Percentiles rank a stretch among this genome's conserved stretches.
phyloP scores from a whole-genome alignment of 495 filamentous ascomycete species.

The Aspergillus sclerotioniger region DNA sequence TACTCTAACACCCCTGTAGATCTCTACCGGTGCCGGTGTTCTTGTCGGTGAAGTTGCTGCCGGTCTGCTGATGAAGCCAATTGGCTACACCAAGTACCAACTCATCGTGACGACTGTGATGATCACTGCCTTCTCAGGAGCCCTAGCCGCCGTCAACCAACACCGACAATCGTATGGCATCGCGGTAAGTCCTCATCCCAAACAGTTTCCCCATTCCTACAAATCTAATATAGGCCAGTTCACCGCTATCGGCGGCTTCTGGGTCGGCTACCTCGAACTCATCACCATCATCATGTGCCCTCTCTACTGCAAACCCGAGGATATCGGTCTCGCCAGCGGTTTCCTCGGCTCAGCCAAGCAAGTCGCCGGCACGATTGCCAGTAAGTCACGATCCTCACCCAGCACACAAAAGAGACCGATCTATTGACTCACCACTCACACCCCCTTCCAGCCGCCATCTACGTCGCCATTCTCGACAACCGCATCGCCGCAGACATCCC shows the following conservation, averaged over 20 bases:
- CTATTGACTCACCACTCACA: neutral
- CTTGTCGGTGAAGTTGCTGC: slow-evolving; percentile 25
- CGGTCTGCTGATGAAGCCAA: slow-evolving; percentile 34
- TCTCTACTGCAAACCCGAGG: slow-evolving; percentile 28
- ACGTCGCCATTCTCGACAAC: slow-evolving; percentile 46
- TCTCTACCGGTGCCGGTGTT: slow-evolving; percentile 24
- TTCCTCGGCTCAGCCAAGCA: slow-evolving; percentile 33
- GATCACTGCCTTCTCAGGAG: slow-evolving; percentile 27
- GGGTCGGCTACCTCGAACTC: slow-evolving; percentile 32
- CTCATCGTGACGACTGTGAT: slow-evolving; percentile 20
- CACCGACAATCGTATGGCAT: slow-evolving; percentile 23
- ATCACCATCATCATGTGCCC: slow-evolving; percentile 34
- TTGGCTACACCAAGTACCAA: slow-evolving; percentile 25
- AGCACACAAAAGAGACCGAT: too few relatives aligned
- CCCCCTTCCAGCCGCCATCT: slow-evolving; percentile 33
- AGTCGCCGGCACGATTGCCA: slow-evolving; percentile 26
- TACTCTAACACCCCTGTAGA: slow-evolving; percentile 12
- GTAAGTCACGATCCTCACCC: too few relatives aligned
- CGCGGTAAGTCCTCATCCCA: slow-evolving; percentile 21
- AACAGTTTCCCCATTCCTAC: slow-evolving; percentile 8
- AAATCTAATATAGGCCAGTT: slow-evolving; percentile 10
- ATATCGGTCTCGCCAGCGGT: slow-evolving; percentile 50
- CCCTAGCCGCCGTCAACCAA: slow-evolving; percentile 27
- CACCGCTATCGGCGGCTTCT: slow-evolving; percentile 34
- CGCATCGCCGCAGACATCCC: slow-evolving; percentile 37